Evolutionary conservation across 2,329 filamentous ascomycete genomes (phyloP), one percentile per base, ranked within the genome.

Genomic region (Arthrinium phaeospermum): DNA sequence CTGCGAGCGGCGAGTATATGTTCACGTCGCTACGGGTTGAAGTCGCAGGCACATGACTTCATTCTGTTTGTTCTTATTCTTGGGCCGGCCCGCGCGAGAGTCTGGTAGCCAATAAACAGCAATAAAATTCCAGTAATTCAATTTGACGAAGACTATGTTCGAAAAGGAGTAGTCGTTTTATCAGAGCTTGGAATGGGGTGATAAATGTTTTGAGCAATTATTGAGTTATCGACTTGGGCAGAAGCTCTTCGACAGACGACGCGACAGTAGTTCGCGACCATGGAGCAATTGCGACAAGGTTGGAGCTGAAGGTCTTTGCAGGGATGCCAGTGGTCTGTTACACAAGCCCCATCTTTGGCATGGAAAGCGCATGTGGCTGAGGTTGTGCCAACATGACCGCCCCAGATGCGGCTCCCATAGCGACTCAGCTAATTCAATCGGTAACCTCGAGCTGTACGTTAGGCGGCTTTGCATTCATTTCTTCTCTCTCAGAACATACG

Each of bases 251-350:
- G 30, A 34, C 53, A 37, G 53, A 61, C 53, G 53, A 61, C 53
- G 53, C 53, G 53, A 61, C 30, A 61, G 53, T 19, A n/a, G 57
- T 64, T 64, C 57, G 57, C 57, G 57, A 64, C 57, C 22, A n/a
- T 24, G 34, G 34, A 37, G 14, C 53, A 34, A 57, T 64, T 64
- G 57, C 57, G 57, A 64, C 34, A 41, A 41, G 10, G 34, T 64
- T 64, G 57, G 34, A 64, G 57, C 57, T 64, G 30, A 64, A 64
- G 57, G 22, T 41, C 19, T 64, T 16, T 34, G 57, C 57, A 64
- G 57, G 34, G 57, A 64, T 64, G 34, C 4, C n/a, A 24, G 12
- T 41, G 57, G 34, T 37, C 57, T 64, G 57, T 64, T 37, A 41
- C 30, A 34, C 57, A 37, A 64, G 57, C 57, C 57, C 34, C 57